A percentile compares a stretch with the other conserved stretches of the same genome.
Evolutionary conservation across 345 rosid genomes (phyloP).

Genomic region (Populus davidiana): DNA sequence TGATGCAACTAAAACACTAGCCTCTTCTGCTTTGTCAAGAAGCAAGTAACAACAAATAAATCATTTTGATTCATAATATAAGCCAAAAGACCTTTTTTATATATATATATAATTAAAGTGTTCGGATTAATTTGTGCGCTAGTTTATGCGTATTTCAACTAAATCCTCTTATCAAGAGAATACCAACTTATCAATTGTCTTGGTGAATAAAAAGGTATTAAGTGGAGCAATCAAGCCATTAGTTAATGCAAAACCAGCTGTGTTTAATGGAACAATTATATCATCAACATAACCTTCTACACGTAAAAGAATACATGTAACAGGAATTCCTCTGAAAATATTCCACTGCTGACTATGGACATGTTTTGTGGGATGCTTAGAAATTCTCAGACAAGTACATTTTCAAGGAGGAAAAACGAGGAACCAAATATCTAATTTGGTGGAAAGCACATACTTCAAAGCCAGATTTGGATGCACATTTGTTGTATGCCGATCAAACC

Average conservation of each 20-base stretch:
- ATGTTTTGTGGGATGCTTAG: neutral
- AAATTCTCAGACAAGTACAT: slow-evolving; percentile 1
- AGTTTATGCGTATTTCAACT: too few species aligned
- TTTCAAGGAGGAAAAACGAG: neutral
- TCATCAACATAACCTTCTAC: neutral
- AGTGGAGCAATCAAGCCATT: too few species aligned
- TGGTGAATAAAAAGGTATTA: too few species aligned
- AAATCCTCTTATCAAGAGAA: too few species aligned
- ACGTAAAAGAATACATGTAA: neutral
- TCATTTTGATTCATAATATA: too few species aligned
- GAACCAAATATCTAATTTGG: neutral
- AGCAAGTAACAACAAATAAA: too few species aligned
- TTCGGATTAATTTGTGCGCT: too few species aligned
- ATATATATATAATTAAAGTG: too few species aligned
- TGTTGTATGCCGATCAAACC: slow-evolving; percentile 42
- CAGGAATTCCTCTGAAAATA: neutral
- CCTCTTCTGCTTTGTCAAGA: too few species aligned
- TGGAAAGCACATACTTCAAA: slow-evolving; percentile 1
- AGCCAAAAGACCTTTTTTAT: too few species aligned
- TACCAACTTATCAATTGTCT: too few species aligned
- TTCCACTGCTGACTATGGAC: neutral
- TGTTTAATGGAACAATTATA: neutral
- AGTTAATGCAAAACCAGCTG: neutral
- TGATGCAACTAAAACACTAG: too few species aligned
- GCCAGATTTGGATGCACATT: neutral